These are phyloP conservation scores for Globisporangium recalcitrans DNA, from an alignment of 352 stramenopile species.

Conservation along the genomic window DNA sequence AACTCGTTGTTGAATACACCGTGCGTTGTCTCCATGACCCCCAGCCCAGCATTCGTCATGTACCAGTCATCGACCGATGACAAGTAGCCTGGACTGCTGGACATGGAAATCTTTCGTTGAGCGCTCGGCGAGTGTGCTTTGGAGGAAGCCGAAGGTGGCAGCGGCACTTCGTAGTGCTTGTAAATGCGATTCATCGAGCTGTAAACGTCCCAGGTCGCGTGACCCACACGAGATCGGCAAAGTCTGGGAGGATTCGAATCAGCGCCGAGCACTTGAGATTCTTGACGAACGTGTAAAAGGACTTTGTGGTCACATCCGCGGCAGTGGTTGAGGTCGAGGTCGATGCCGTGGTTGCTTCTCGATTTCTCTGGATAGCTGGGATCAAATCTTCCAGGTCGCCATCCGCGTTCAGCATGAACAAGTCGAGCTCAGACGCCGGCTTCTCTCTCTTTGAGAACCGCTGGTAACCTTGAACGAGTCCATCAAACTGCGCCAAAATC, in stretches of 20 bases:
- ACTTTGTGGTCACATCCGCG: slow-evolving; percentile 15
- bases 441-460: slow-evolving; percentile 16
- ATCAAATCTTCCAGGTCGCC: slow-evolving; percentile 56
- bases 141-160: slow-evolving; percentile 16
- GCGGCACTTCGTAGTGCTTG: slow-evolving; percentile 74
- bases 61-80: slow-evolving; percentile 83
- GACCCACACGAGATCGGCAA: slow-evolving; percentile 57
- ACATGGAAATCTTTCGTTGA: slow-evolving; percentile 56
- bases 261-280: slow-evolving; percentile 72
- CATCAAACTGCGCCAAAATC: slow-evolving; percentile 47
- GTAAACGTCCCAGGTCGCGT: slow-evolving; percentile 71
- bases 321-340: neutral
- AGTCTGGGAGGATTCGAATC: slow-evolving; percentile 54
- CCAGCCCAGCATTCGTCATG: slow-evolving; percentile 44
- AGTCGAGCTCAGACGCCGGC: slow-evolving; percentile 28
- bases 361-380: slow-evolving; percentile 21
- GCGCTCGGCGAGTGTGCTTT: neutral
- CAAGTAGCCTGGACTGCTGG: slow-evolving; percentile 67
- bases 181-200: slow-evolving; percentile 71
- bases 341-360: neutral
- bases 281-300: slow-evolving; percentile 43
- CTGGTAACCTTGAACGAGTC: slow-evolving; percentile 40
- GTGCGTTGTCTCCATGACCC: slow-evolving; percentile 72
- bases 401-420: slow-evolving; percentile 53
- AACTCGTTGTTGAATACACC: slow-evolving; percentile 48